These are phyloP conservation scores for Kalmusia sp. DNA, from an alignment of 2,329 filamentous ascomycete genomes.

Conservation along the genomic window DNA sequence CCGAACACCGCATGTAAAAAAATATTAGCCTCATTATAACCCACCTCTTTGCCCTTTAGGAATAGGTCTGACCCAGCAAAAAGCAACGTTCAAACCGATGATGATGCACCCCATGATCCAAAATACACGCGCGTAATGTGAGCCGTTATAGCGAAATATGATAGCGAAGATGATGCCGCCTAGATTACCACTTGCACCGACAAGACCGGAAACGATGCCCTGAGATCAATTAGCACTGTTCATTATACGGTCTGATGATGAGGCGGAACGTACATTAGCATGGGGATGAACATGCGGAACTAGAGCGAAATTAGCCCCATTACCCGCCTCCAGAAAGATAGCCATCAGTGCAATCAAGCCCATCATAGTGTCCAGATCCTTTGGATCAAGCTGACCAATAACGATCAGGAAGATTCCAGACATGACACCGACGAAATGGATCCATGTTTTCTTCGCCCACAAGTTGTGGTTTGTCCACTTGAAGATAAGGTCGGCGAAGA, in stretches of 20 bases:
- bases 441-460: conserved; percentile 70
- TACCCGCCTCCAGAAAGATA: conserved; percentile 83
- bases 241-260: not conserved
- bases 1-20: too few relatives aligned
- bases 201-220: conserved; percentile 73
- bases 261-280: conserved; percentile 67
- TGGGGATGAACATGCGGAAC: conserved; percentile 85
- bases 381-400: conserved; percentile 70
- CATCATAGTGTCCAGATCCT: conserved; percentile 70
- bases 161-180: conserved; percentile 86
- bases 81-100: conserved; percentile 71
- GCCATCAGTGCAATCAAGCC: conserved; percentile 79
- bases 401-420: conserved; percentile 67
- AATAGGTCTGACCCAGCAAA: conserved; percentile 69
- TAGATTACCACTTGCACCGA: conserved; percentile 82
- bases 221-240: conserved; percentile 19
- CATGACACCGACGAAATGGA: conserved; percentile 63
- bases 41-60: too few relatives aligned
- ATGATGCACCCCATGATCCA: conserved; percentile 79
- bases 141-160: conserved; percentile 77
- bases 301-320: conserved; percentile 85
- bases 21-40: too few relatives aligned
- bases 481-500: conserved; percentile 65
- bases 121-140: conserved; percentile 72
- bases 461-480: conserved; percentile 55